Evolutionary conservation across 192 early-diverging fungal species (phyloP).

Genomic region (Mortierella hygrophila): DNA sequence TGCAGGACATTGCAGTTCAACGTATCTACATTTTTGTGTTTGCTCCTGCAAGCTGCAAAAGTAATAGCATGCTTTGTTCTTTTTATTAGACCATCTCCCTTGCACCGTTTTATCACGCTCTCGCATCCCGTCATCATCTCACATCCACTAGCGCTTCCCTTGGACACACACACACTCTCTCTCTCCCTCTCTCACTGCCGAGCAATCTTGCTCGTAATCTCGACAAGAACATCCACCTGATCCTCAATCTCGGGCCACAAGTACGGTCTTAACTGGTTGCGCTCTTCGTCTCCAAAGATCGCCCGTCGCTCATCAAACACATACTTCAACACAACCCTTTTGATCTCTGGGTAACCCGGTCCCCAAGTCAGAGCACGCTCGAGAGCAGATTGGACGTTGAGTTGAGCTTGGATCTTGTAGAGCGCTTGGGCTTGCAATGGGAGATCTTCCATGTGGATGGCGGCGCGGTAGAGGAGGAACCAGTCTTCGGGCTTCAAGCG

Average conservation of each 20-base stretch:
- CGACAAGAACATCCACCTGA: slow-evolving; percentile 39
- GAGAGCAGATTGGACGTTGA: slow-evolving; percentile 34
- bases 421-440: slow-evolving; percentile 19
- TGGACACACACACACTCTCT: too few species aligned
- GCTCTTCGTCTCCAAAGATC: slow-evolving; percentile 38
- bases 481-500: slow-evolving; percentile 18
- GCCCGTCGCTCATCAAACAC: slow-evolving; percentile 28
- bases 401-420: slow-evolving; percentile 13
- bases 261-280: slow-evolving; percentile 33
- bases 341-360: slow-evolving; percentile 30
- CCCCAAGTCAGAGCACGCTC: slow-evolving; percentile 40
- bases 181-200: slow-evolving; percentile 11
- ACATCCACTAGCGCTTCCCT: too few species aligned
- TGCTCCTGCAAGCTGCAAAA: too few species aligned
- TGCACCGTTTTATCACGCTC: too few species aligned
- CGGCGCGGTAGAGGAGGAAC: slow-evolving; percentile 31
- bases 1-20: too few species aligned
- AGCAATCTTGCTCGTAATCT: slow-evolving; percentile 48
- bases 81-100: too few species aligned
- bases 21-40: too few species aligned
- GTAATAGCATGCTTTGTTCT: too few species aligned
- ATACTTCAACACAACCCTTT: slow-evolving; percentile 33
- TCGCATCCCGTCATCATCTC: too few species aligned
- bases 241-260: slow-evolving; percentile 37
- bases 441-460: slow-evolving; percentile 23